phyloP scores from a whole-genome alignment of 352 stramenopile species.

The Pseudoperonospora humuli region DNA sequence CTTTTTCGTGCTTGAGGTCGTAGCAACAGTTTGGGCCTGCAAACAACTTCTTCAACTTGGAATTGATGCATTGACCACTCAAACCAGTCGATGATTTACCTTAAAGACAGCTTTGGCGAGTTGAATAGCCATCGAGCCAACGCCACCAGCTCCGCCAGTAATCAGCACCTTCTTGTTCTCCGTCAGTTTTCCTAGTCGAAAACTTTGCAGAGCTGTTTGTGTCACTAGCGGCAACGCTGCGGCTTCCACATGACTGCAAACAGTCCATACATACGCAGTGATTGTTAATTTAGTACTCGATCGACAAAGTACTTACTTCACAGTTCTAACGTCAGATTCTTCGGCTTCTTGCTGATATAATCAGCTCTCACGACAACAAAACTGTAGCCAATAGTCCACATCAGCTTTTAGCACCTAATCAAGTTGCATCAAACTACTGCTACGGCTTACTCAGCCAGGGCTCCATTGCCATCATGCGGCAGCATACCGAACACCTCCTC shows the following conservation, averaged over 20 bases:
- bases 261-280: neutral
- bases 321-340: conserved; percentile 49
- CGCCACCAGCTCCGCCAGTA: conserved; percentile 60
- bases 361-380: conserved; percentile 41
- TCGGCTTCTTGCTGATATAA: conserved; percentile 62
- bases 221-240: conserved; percentile 53
- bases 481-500: conserved; percentile 74
- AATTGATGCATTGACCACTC: neutral
- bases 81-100: conserved; percentile 11
- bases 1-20: conserved; percentile 60
- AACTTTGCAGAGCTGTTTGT: conserved; percentile 42
- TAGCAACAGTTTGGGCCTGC: conserved; percentile 57
- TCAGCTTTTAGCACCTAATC: neutral
- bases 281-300: neutral
- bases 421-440: neutral
- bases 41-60: neutral
- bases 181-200: conserved; percentile 38
- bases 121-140: conserved; percentile 65
- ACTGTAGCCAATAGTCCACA: conserved; percentile 14
- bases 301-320: neutral
- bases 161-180: conserved; percentile 70
- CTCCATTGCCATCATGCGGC: conserved; percentile 49
- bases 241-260: conserved; percentile 50
- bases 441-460: conserved; percentile 48
- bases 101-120: conserved; percentile 74